Percentiles rank a stretch among this genome's conserved stretches.
These are phyloP conservation scores for Hypocrella siamensis DNA, from an alignment of 2,329 filamentous ascomycete species.

Conservation along the genomic window DNA sequence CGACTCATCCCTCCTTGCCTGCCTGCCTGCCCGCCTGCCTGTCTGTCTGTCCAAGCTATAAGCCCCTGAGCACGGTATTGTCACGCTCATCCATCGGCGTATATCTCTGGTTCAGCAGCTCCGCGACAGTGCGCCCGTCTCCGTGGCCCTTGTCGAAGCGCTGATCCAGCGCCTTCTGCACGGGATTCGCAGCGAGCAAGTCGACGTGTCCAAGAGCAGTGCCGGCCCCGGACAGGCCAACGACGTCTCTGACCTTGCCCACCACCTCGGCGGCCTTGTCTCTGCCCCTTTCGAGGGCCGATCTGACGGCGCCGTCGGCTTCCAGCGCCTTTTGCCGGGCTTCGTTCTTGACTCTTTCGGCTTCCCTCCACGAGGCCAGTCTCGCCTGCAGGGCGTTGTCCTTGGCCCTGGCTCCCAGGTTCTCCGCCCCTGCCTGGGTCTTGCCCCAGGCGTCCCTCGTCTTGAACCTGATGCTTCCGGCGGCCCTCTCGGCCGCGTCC, in stretches of 20 bases:
- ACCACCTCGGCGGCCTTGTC: conserved; percentile 24
- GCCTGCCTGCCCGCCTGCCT: too few relatives aligned
- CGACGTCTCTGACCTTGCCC: conserved; percentile 19
- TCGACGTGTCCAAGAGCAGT: conserved; percentile 5
- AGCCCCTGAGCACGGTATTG: conserved; percentile 25
- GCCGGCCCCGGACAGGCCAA: conserved; percentile 13
- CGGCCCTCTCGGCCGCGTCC: conserved; percentile 8
- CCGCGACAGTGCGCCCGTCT: conserved; percentile 32
- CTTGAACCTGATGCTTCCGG: conserved; percentile 14
- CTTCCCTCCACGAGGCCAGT: conserved; percentile 10
- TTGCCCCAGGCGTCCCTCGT: conserved; percentile 19
- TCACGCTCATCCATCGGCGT: conserved; percentile 29
- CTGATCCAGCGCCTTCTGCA: conserved; percentile 34
- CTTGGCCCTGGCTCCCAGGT: conserved; percentile 11
- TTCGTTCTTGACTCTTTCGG: conserved; percentile 7
- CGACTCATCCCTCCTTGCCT: not conserved
- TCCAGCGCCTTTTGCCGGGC: conserved; percentile 15
- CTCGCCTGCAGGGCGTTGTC: conserved; percentile 13
- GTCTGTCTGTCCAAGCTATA: too few relatives aligned
- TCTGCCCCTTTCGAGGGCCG: conserved; percentile 23
- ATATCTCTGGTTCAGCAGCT: conserved; percentile 40
- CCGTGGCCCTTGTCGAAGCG: conserved; percentile 29
- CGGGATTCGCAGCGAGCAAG: conserved; percentile 15
- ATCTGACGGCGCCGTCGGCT: conserved; percentile 20
- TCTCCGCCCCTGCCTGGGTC: conserved; percentile 13